Percentiles rank a stretch among this genome's conserved stretches.
These are phyloP conservation scores for Aspergillus homomorphus DNA, from an alignment of 495 filamentous ascomycete genomes.

Conservation along the genomic window DNA sequence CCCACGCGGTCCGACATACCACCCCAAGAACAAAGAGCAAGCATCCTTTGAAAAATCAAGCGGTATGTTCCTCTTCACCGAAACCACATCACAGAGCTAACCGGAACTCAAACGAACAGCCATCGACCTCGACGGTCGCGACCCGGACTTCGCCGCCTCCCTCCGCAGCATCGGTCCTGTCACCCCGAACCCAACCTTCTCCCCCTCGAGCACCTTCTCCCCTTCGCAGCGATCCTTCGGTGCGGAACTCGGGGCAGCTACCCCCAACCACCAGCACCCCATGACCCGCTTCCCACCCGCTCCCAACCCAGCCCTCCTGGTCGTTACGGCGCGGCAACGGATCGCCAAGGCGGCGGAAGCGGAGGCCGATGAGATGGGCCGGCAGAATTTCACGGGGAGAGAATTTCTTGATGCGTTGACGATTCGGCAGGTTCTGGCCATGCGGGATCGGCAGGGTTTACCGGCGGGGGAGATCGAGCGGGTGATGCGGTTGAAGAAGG, in stretches of 20 bases:
- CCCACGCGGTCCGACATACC: conserved; percentile 35
- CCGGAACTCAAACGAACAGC: conserved; percentile 36
- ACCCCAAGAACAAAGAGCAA: conserved; percentile 31
- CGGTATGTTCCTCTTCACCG: conserved; percentile 20
- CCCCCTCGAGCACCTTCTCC: conserved; percentile 51
- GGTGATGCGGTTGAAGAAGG: conserved; percentile 53
- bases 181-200: conserved; percentile 55
- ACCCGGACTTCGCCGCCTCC: conserved; percentile 60
- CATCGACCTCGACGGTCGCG: conserved; percentile 64
- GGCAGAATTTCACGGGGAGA: conserved; percentile 41
- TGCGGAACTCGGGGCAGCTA: conserved; percentile 11
- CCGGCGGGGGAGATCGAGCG: conserved; percentile 55
- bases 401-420: conserved; percentile 60
- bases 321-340: conserved; percentile 44
- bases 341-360: conserved; percentile 46
- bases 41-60: conserved; percentile 33
- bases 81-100: background rate
- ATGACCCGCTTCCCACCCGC: conserved; percentile 47
- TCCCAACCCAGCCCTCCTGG: conserved; percentile 51
- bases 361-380: conserved; percentile 48
- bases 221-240: conserved; percentile 14
- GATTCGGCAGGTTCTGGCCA: conserved; percentile 56
- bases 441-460: conserved; percentile 56
- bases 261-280: conserved; percentile 19
- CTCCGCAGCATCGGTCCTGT: conserved; percentile 64